A percentile compares a stretch with the other conserved stretches of the same genome.
Conservation (phyloP, 768 basidiomycete genomes). For the Saitozyma podzolica region DNA sequence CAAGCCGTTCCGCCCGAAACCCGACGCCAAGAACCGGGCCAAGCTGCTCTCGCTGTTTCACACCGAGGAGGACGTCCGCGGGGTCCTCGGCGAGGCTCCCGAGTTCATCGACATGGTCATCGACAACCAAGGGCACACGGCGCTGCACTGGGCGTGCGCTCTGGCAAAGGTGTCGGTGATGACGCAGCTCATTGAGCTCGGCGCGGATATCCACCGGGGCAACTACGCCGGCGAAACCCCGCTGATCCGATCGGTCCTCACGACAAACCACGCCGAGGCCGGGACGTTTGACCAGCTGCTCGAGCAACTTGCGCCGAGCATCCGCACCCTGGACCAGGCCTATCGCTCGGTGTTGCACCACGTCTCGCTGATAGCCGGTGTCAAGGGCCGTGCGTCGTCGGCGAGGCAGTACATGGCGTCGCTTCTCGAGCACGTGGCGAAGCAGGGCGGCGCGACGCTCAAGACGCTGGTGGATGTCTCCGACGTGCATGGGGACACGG, state of each 20-base stretch:
- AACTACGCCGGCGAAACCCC: slow-evolving; percentile 94
- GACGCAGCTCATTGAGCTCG: slow-evolving; percentile 68
- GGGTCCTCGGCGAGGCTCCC: slow-evolving; percentile 30
- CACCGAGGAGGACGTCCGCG: slow-evolving; percentile 23
- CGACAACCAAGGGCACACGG: slow-evolving; percentile 92
- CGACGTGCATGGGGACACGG: slow-evolving; percentile 94
- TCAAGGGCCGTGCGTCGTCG: slow-evolving; percentile 78
- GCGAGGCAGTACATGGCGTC: slow-evolving; percentile 91
- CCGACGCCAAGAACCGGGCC: slow-evolving; percentile 31
- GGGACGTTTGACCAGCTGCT: slow-evolving; percentile 64
- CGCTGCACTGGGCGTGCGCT: slow-evolving; percentile 88
- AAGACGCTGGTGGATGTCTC: slow-evolving; percentile 78
- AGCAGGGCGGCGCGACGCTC: slow-evolving; percentile 24
- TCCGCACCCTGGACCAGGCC: slow-evolving; percentile 84
- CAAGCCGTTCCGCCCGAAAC: slow-evolving; percentile 41
- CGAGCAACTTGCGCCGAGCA: slow-evolving; percentile 68
- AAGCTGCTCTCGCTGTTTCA: slow-evolving; percentile 48
- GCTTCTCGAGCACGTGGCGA: slow-evolving; percentile 77
- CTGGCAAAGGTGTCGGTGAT: slow-evolving; percentile 70
- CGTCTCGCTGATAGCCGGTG: slow-evolving; percentile 82
- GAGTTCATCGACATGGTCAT: slow-evolving; percentile 72
- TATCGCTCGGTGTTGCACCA: slow-evolving; percentile 88
- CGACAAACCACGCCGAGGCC: slow-evolving; percentile 78
- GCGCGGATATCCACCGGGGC: slow-evolving; percentile 86
- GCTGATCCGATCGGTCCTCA: slow-evolving; percentile 84